A percentile compares a stretch with the other conserved stretches of the same genome.
phyloP scores from a whole-genome alignment of 2,329 filamentous ascomycete species.

The Ceratocystis albifundus region DNA sequence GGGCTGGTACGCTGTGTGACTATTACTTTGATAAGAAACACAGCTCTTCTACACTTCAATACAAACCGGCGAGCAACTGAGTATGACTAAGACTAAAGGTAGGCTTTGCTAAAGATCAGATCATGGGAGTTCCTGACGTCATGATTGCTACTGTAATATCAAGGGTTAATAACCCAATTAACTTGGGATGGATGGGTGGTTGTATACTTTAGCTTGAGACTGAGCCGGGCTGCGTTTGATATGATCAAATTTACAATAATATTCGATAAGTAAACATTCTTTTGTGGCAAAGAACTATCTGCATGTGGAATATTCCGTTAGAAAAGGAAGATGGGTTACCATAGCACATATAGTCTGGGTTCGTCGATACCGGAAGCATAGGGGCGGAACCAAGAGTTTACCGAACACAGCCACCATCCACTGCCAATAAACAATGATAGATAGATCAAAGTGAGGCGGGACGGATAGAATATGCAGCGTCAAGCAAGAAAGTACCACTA shows the following conservation, averaged over 20 bases:
- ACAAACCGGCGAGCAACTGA: too few species aligned
- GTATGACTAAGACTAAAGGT: too few species aligned
- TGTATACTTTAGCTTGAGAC: neutral
- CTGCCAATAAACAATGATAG: neutral
- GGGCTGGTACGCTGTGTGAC: too few species aligned
- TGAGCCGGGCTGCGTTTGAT: neutral
- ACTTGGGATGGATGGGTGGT: neutral
- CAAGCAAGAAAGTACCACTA: neutral
- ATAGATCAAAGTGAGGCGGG: too few species aligned
- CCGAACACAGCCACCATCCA: conserved; percentile 3
- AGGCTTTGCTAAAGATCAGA: too few species aligned
- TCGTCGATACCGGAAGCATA: conserved; percentile 7
- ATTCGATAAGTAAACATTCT: neutral
- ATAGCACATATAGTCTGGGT: conserved; percentile 7
- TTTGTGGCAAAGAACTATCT: neutral
- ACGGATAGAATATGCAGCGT: neutral
- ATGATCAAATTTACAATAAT: neutral
- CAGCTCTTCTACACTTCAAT: too few species aligned
- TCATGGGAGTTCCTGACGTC: neutral
- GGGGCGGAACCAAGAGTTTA: conserved; percentile 5
- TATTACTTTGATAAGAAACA: too few species aligned
- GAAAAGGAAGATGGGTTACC: neutral
- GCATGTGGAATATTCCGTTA: neutral
- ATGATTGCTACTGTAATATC: neutral
- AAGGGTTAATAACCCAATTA: neutral